Base-by-base conservation (phyloP, 306 rosid genomes). In the Ormosia emarginata region DNA sequence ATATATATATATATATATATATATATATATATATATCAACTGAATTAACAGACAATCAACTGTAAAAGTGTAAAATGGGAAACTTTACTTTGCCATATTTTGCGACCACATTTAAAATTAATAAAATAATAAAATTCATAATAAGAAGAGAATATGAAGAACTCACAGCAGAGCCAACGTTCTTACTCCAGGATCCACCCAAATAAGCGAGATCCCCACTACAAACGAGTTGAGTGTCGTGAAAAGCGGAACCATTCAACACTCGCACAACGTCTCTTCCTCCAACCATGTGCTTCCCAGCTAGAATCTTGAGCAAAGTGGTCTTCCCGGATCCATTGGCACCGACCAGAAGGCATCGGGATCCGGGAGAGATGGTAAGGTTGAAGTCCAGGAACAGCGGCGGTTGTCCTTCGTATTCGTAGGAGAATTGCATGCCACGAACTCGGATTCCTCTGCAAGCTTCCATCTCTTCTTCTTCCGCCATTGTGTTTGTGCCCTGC, bases 251-350 rank as follows among this genome's bases (percentile, higher is more conserved):
- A 71, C 84, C 49, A 72, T 86, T 91, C 69, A 95, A 85, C 49
- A 95, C 99, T 13, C 87, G 90, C n/a, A 95, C 98, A 56, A 95
- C 99, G 52, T 95, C 94, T 87, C 90, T 87, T 57, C 97, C 99
- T 80, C 98, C 99, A 65, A 95, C 99, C 99, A 93, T 92, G 56
- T 95, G 97, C 86, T 88, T 95, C 47, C 97, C 98, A 1, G 92
- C 98, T 37, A 93, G 67, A 83, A 93, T 93, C 90, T 93, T 95
- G 80, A 92, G 89, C 88, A 95, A 77, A 17, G 95, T 92, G 17
- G 99, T 93, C 78, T 95, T 95, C 80, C 98, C 98, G 32, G 99
- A 93, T 89, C 99, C 99, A 41, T 95, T 95, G 57, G 99, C 99
- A 65, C 99, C 99, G 33, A 95, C 81, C 46, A 95, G 94, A 67